phyloP scores from a whole-genome alignment of 2,329 filamentous ascomycete species.

The Talaromyces funiculosus region DNA sequence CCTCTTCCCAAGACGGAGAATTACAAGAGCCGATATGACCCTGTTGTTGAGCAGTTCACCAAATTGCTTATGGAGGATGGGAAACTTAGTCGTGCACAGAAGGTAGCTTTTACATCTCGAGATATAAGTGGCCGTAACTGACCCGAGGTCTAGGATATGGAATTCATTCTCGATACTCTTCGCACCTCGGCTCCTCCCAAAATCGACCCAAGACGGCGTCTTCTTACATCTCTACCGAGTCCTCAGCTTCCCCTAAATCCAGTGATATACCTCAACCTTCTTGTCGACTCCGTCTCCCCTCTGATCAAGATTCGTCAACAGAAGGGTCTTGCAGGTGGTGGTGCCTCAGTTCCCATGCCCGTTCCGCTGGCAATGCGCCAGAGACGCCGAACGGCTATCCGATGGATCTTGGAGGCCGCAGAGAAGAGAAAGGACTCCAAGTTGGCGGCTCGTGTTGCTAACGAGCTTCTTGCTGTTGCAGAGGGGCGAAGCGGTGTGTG shows the following conservation, averaged over 20 bases:
- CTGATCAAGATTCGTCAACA: slow-evolving; percentile 73
- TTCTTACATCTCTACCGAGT: slow-evolving; percentile 66
- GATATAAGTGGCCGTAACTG: not conserved
- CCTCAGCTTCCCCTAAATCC: slow-evolving; percentile 82
- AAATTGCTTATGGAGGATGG: slow-evolving; percentile 88
- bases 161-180: slow-evolving; percentile 72
- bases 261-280: slow-evolving; percentile 78
- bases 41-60: slow-evolving; percentile 78
- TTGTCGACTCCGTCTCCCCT: slow-evolving; percentile 88
- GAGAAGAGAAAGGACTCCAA: slow-evolving; percentile 68
- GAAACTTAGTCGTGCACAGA: slow-evolving; percentile 83
- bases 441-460: slow-evolving; percentile 72
- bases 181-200: slow-evolving; percentile 77
- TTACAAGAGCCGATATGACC: slow-evolving; percentile 77
- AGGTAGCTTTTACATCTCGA: slow-evolving; percentile 47
- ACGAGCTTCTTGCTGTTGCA: slow-evolving; percentile 80
- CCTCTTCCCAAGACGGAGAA: slow-evolving; percentile 59
- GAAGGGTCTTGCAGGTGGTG: slow-evolving; percentile 78
- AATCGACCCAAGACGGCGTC: slow-evolving; percentile 58
- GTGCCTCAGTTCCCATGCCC: slow-evolving; percentile 75
- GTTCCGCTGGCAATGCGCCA: slow-evolving; percentile 69
- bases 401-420: slow-evolving; percentile 85
- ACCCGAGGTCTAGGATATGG: slow-evolving; percentile 62
- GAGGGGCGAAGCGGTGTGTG: slow-evolving; percentile 80
- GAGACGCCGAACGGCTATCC: slow-evolving; percentile 69